Conservation (phyloP, 768 basidiomycete genomes). For the Agrocybe chaxingu region DNA sequence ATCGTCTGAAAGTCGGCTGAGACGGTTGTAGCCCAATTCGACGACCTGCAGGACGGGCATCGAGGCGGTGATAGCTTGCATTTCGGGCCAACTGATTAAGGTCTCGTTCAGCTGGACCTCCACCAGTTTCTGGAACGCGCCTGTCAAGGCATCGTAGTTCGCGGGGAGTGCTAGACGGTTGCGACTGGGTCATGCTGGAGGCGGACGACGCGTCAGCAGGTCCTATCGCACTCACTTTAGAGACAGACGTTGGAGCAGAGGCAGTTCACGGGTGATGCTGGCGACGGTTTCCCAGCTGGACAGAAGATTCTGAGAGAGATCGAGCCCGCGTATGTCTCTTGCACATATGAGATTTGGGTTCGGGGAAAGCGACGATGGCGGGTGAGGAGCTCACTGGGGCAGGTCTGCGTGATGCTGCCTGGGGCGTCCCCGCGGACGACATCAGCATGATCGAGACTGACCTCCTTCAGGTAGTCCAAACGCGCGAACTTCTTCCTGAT, state of each 20-base stretch:
- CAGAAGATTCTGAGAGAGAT: constrained; percentile 77
- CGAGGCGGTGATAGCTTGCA: constrained; percentile 41
- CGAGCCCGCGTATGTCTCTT: constrained; percentile 72
- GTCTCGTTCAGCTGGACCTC: constrained; percentile 78
- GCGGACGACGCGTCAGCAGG: constrained; percentile 13
- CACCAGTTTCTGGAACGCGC: constrained; percentile 47
- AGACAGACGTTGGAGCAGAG: constrained; percentile 57
- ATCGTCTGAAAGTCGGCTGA: constrained; percentile 33
- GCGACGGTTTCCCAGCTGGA: constrained; percentile 69
- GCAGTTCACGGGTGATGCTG: constrained; percentile 59
- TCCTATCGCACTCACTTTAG: constrained; percentile 63
- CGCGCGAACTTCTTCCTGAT: constrained; percentile 68
- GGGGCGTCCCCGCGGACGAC: constrained; percentile 49
- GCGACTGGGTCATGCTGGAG: constrained; percentile 41
- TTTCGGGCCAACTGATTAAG: constrained; percentile 68
- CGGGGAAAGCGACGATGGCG: background rate
- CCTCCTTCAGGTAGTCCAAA: constrained; percentile 67
- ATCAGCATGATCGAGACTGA: constrained; percentile 71
- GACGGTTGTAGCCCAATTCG: constrained; percentile 71
- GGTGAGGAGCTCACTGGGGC: constrained; percentile 55
- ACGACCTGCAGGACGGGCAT: constrained; percentile 56
- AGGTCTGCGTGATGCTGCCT: constrained; percentile 52
- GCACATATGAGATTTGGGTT: constrained; percentile 4
- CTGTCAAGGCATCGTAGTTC: constrained; percentile 24
- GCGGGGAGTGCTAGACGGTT: constrained; percentile 55